phyloP scores from a whole-genome alignment of 1,139 yeast genomes.

The Sugiyamaella castrensis region DNA sequence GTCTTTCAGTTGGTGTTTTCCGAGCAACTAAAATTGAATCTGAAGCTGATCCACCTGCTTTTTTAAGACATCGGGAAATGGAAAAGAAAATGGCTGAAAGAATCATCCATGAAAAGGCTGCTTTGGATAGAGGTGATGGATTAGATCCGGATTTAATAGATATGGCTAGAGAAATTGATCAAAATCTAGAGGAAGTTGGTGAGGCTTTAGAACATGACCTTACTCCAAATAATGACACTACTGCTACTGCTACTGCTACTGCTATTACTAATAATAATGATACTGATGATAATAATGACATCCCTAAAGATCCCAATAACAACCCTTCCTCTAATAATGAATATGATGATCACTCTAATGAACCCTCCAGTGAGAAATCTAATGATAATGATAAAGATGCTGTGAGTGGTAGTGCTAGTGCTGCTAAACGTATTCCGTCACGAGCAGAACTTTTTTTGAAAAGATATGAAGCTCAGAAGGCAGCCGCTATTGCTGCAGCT shows the following conservation, averaged over 20 bases:
- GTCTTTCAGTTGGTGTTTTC: constrained; percentile 69
- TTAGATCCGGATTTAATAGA: constrained; percentile 3
- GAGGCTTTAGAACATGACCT: not conserved
- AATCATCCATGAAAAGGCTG: constrained; percentile 14
- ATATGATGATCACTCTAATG: not conserved
- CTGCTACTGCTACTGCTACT: not conserved
- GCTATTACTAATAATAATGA: not conserved
- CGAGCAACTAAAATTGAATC: constrained; percentile 51
- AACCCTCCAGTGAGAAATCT: not conserved
- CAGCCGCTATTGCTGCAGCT: constrained; percentile 20
- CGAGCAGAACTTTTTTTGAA: constrained; percentile 14
- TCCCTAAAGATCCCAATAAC: not conserved
- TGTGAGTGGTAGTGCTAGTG: not conserved
- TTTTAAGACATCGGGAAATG: constrained; percentile 37
- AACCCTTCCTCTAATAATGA: not conserved
- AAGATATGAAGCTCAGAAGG: constrained; percentile 17
- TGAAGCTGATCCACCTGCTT: constrained; percentile 79
- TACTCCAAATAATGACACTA: not conserved
- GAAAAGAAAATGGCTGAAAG: constrained; percentile 26
- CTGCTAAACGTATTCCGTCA: not conserved
- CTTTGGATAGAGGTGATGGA: constrained; percentile 8
- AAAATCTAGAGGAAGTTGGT: constrained; percentile 6
- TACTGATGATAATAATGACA: not conserved
- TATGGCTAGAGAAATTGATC: constrained; percentile 7
- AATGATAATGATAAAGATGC: not conserved